Evolutionary conservation across 768 basidiomycete species (phyloP).

Genomic region (Phallus indusiatus): DNA sequence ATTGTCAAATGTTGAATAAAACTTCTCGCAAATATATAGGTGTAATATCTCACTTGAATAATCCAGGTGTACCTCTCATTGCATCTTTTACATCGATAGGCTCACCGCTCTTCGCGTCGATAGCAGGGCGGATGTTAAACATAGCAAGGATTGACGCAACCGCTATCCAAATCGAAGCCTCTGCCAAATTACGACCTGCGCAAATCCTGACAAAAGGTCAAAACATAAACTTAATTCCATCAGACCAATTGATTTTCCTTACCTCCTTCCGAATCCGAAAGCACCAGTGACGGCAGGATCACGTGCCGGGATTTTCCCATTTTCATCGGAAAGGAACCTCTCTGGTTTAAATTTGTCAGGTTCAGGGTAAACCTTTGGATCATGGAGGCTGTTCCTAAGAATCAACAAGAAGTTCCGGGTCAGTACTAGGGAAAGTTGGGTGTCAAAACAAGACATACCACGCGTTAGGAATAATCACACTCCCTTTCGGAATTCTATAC

Average conservation of each 20-base stretch:
- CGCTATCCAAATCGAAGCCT: slow-evolving; percentile 10
- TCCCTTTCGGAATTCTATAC: slow-evolving; percentile 15
- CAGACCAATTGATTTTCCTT: background rate
- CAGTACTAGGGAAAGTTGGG: background rate
- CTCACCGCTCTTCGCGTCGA: slow-evolving; percentile 8
- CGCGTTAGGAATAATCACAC: background rate
- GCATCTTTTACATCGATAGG: background rate
- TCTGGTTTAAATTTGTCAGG: slow-evolving; percentile 52
- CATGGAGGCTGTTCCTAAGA: slow-evolving; percentile 24
- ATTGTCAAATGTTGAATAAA: background rate
- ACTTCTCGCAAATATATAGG: background rate
- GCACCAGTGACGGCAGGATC: background rate
- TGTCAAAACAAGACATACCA: background rate
- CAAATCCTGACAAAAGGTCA: slow-evolving; percentile 12
- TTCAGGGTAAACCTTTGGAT: slow-evolving; percentile 34
- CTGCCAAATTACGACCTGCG: slow-evolving; percentile 15
- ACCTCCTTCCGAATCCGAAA: background rate
- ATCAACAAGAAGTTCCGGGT: background rate
- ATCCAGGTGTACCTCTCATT: background rate
- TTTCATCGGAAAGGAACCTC: slow-evolving; percentile 37
- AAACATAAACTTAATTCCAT: background rate
- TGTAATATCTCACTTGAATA: background rate
- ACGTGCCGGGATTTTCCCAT: slow-evolving; percentile 12
- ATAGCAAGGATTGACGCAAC: slow-evolving; percentile 17
- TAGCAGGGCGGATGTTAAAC: slow-evolving; percentile 27